phyloP scores from a whole-genome alignment of 306 rosid species.

The Prunus persica region DNA sequence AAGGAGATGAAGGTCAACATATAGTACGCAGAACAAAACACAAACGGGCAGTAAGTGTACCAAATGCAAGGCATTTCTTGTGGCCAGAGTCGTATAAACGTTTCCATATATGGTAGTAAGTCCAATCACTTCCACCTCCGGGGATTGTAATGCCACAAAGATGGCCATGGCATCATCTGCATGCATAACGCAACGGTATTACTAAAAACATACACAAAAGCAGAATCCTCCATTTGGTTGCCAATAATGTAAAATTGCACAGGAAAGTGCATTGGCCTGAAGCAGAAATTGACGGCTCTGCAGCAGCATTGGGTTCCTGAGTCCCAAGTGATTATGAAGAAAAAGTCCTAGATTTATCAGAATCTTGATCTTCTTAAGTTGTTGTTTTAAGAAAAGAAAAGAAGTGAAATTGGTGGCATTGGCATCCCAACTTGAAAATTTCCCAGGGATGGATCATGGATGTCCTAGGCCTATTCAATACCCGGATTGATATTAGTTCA shows the following conservation, averaged over 20 bases:
- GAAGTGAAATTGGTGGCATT: background rate
- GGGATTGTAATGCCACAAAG: constrained; percentile 73
- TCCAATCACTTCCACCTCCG: constrained; percentile 78
- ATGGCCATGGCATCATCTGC: constrained; percentile 95
- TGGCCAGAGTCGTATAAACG: constrained; percentile 82
- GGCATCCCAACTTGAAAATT: background rate
- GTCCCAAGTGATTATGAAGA: background rate
- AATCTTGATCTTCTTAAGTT: background rate
- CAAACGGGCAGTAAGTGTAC: constrained; percentile 30
- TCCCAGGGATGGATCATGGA: background rate
- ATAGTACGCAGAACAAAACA: background rate
- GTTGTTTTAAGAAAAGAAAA: background rate
- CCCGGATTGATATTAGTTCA: background rate
- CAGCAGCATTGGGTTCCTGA: background rate
- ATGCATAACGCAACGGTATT: background rate
- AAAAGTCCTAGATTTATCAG: background rate
- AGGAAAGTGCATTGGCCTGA: background rate
- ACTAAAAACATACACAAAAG: background rate
- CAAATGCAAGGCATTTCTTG: constrained; percentile 95
- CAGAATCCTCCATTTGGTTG: background rate
- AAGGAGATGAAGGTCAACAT: background rate
- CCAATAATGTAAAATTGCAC: background rate
- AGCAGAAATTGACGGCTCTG: too few species aligned
- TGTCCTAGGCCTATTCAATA: background rate
- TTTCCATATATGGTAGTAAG: constrained; percentile 89